phyloP scores from a whole-genome alignment of 2,329 filamentous ascomycete genomes.

The Sclerotinia trifoliorum region DNA sequence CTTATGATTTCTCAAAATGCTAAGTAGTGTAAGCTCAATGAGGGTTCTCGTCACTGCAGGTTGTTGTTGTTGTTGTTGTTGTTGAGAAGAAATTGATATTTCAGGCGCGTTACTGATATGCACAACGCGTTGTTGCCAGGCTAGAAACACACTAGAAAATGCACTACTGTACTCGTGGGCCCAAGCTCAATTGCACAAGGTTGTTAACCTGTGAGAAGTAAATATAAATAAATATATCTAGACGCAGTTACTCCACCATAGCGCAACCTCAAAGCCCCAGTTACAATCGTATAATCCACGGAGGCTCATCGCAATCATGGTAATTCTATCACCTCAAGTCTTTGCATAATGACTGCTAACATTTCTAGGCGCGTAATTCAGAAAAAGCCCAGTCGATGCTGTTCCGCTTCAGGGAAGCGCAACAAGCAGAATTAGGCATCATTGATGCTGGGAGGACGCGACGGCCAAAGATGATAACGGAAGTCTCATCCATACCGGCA shows the following conservation, averaged over 20 bases:
- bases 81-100: constrained; percentile 11
- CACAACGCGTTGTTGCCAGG: constrained; percentile 6
- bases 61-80: constrained; percentile 24
- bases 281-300: neutral
- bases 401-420: constrained; percentile 97
- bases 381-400: constrained; percentile 99
- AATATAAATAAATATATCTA: constrained; percentile 9
- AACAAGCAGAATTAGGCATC: constrained; percentile 93
- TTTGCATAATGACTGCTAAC: constrained; percentile 23
- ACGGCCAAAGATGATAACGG: constrained; percentile 86
- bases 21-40: constrained; percentile 39
- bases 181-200: constrained; percentile 4
- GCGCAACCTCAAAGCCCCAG: neutral
- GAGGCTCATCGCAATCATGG: constrained; percentile 34
- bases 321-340: constrained; percentile 19
- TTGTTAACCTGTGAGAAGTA: neutral
- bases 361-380: constrained; percentile 78
- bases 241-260: neutral
- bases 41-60: constrained; percentile 41
- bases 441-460: constrained; percentile 88
- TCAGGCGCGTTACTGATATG: neutral
- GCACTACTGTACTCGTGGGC: neutral
- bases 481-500: constrained; percentile 75
- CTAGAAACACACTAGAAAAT: constrained; percentile 13
- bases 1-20: constrained; percentile 28